phyloP scores from a whole-genome alignment of 352 stramenopile genomes.

The Phytophthora multivora region DNA sequence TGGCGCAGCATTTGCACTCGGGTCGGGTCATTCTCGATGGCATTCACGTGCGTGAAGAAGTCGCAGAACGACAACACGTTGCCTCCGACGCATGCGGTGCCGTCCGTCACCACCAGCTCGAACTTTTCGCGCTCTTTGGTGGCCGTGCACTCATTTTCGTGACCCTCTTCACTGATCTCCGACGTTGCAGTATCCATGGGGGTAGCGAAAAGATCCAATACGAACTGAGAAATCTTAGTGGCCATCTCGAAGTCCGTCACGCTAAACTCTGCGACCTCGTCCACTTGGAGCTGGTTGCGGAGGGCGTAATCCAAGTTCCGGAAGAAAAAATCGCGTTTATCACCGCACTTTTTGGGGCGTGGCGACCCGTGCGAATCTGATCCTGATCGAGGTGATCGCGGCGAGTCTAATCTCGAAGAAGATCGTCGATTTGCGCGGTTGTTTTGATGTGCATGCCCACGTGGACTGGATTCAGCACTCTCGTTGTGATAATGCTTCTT shows the following conservation, averaged over 20 bases:
- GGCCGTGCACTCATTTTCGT: conserved; percentile 13
- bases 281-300: conserved; percentile 70
- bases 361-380: conserved; percentile 30
- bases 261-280: conserved; percentile 79
- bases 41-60: conserved; percentile 77
- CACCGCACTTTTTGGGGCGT: conserved; percentile 56
- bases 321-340: conserved; percentile 89
- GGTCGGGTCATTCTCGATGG: conserved; percentile 67
- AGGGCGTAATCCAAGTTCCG: conserved; percentile 73
- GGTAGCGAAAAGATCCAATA: conserved; percentile 50
- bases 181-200: conserved; percentile 15
- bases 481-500: conserved; percentile 25
- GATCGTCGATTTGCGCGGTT: conserved; percentile 19
- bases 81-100: conserved; percentile 79
- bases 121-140: conserved; percentile 37
- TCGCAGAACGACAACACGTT: conserved; percentile 86
- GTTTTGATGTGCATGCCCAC: conserved; percentile 17
- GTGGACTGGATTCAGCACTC: conserved; percentile 27
- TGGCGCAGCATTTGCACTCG: conserved; percentile 77
- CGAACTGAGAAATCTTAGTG: conserved; percentile 68
- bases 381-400: conserved; percentile 25
- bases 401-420: conserved; percentile 25
- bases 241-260: conserved; percentile 85
- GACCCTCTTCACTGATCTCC: conserved; percentile 14
- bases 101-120: conserved; percentile 67